Base-by-base conservation (phyloP, 2,329 filamentous ascomycete species). In the Sporothrix luriei region DNA sequence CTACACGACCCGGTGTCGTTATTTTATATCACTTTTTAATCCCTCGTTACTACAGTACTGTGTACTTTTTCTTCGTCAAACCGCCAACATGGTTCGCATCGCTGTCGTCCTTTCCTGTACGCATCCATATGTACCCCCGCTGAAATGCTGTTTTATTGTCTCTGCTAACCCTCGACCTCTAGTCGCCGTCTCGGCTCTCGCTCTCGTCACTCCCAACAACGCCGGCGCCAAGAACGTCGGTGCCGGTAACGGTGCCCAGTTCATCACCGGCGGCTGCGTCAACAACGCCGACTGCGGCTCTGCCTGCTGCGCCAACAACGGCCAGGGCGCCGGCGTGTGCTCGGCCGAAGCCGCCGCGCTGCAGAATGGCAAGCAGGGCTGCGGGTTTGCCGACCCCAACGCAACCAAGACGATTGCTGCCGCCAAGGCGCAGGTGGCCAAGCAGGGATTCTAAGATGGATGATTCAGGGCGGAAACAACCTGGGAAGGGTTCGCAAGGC, bases 211-310 rank as follows among this genome's bases (percentile, higher is more conserved):
- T 3, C 76, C 76, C 68, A 78, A 78, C 74, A 75, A 75, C 64
- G 75, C 76, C 13, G 77, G 77, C 26, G 76, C 77, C 48, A 74
- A 73, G 68, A 75, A 76, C 68, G 77, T 78, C 57, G 77, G 77
- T 29, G 66, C 65, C 52, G 77, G 75, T 21, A 72, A 75, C 40
- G 75, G 70, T 40, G 24, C 65, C 43, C 77, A 78, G 74, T 78
- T 78, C 73, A 78, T 76, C 74, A 78, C 77, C 6, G 76, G 77
- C 66, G 77, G 77, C n/a, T 78, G 77, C 55, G 75, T 77, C 65
- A 73, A 70, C 72, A 70, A 76, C 64, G 75, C 76, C 64, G 76
- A 78, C 72, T 78, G 77, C 73, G 64, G 68, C 66, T 73, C 73
- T 2, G 73, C 72, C 4, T 74, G 71, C 52, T 78, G 76, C 72